phyloP scores from a whole-genome alignment of 2,329 filamentous ascomycete species.

The Microcyclospora tardicrescens region DNA sequence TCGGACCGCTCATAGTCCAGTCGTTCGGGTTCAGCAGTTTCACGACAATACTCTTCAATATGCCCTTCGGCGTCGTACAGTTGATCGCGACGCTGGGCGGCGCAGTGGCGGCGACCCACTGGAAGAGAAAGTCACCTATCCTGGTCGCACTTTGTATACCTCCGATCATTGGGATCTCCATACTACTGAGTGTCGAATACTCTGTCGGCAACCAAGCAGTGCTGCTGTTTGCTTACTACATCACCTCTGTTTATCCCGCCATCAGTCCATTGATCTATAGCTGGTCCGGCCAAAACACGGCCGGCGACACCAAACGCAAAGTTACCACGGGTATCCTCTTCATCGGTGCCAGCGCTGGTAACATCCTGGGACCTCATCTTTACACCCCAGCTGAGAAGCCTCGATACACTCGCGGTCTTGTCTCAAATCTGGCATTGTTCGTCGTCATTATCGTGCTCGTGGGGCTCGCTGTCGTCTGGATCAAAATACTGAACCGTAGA shows the following conservation, averaged over 20 bases:
- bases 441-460: conserved; percentile 44
- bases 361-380: conserved; percentile 52
- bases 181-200: conserved; percentile 39
- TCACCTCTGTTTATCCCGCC: conserved; percentile 48
- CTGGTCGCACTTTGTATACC: conserved; percentile 42
- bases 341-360: conserved; percentile 52
- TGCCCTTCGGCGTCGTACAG: conserved; percentile 48
- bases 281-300: conserved; percentile 51
- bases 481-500: conserved; percentile 41
- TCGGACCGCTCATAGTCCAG: conserved; percentile 46
- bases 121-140: conserved; percentile 44
- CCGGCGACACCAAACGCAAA: conserved; percentile 58
- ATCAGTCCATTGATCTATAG: conserved; percentile 49
- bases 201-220: conserved; percentile 34
- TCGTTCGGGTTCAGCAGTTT: conserved; percentile 46
- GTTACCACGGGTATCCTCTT: conserved; percentile 52
- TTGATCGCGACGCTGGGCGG: conserved; percentile 47
- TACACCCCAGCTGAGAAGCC: conserved; percentile 50
- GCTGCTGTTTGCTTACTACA: conserved; percentile 45
- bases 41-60: conserved; percentile 47
- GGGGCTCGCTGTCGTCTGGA: conserved; percentile 31
- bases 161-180: conserved; percentile 43
- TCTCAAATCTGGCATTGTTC: conserved; percentile 50
- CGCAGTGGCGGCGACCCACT: conserved; percentile 41
- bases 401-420: conserved; percentile 44